Conservation (phyloP, 2,329 filamentous ascomycete species). For the Biscogniauxia sp. region DNA sequence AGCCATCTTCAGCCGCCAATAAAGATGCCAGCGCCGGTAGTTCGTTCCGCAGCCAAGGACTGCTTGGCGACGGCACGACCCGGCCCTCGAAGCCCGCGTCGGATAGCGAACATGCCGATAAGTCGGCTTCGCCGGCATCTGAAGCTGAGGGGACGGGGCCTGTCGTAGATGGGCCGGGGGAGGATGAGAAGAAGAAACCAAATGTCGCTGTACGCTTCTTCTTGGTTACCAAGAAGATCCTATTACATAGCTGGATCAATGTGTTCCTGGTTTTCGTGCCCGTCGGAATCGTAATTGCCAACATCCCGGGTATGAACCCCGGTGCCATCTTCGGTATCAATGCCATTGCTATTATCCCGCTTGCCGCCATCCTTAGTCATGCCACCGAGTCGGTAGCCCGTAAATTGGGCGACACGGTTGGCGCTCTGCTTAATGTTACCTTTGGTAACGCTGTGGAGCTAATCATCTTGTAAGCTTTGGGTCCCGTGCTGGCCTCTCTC, state of each 20-base stretch:
- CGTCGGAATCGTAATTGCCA: constrained; percentile 66
- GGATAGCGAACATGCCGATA: constrained; percentile 33
- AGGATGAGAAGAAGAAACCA: constrained; percentile 27
- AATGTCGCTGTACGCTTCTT: constrained; percentile 37
- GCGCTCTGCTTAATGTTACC: constrained; percentile 72
- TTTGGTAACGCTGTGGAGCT: constrained; percentile 79
- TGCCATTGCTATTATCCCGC: constrained; percentile 70
- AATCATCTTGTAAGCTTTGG: constrained; percentile 63
- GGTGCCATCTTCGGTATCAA: constrained; percentile 72
- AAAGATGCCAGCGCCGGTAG: constrained; percentile 17
- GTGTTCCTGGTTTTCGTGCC: constrained; percentile 75
- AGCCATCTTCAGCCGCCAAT: constrained; percentile 11
- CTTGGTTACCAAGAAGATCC: constrained; percentile 55
- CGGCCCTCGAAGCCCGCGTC: constrained; percentile 18
- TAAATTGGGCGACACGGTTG: constrained; percentile 69
- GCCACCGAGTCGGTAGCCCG: constrained; percentile 74
- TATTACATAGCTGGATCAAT: constrained; percentile 77
- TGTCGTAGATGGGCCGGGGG: constrained; percentile 46
- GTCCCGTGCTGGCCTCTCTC: neutral
- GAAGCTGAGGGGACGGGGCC: constrained; percentile 54
- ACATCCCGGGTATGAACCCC: constrained; percentile 50
- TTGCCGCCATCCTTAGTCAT: constrained; percentile 69
- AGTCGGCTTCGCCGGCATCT: constrained; percentile 38
- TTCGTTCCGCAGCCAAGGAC: constrained; percentile 20
- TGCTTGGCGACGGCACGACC: constrained; percentile 26